phyloP scores from a whole-genome alignment of 2,329 filamentous ascomycete genomes.

The Ophiosphaerella narmari region DNA sequence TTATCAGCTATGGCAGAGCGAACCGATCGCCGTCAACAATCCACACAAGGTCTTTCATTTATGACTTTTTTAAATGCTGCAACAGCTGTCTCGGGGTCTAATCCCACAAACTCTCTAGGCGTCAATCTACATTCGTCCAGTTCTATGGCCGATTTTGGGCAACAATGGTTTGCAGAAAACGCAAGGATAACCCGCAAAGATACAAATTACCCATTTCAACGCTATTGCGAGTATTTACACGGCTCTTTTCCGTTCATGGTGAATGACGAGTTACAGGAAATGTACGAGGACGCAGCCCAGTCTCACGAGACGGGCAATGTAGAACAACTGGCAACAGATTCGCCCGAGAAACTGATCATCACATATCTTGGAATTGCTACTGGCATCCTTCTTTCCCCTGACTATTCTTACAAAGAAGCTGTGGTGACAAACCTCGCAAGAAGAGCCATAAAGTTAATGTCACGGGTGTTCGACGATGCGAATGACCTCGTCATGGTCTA shows the following conservation, averaged over 20 bases:
- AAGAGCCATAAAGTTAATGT: slow-evolving; percentile 3
- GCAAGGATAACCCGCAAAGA: not conserved
- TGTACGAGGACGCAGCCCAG: not conserved
- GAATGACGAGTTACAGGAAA: not conserved
- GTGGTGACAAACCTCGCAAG: slow-evolving; percentile 1
- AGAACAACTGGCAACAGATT: not conserved
- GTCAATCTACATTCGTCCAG: not conserved
- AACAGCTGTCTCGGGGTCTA: slow-evolving; percentile 2
- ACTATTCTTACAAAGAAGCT: slow-evolving; percentile 7
- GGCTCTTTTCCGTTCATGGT: slow-evolving; percentile 2
- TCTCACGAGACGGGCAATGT: not conserved
- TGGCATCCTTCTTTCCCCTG: slow-evolving; percentile 7
- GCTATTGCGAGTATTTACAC: not conserved
- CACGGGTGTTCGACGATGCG: slow-evolving; percentile 4
- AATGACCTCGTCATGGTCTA: slow-evolving; percentile 1
- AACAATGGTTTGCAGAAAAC: not conserved
- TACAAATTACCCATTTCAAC: not conserved
- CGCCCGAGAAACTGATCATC: slow-evolving; percentile 5
- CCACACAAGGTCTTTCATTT: slow-evolving; percentile 9
- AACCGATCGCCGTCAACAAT: slow-evolving; percentile 7
- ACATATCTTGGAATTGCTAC: slow-evolving; percentile 7
- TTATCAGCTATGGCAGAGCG: slow-evolving; percentile 18
- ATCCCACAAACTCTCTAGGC: not conserved
- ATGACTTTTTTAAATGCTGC: slow-evolving; percentile 9
- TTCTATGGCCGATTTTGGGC: not conserved